A percentile compares a stretch with the other conserved stretches of the same genome.
Evolutionary conservation across 2,329 filamentous ascomycete species (phyloP).

Genomic region (Aspergillus novoparasiticus): DNA sequence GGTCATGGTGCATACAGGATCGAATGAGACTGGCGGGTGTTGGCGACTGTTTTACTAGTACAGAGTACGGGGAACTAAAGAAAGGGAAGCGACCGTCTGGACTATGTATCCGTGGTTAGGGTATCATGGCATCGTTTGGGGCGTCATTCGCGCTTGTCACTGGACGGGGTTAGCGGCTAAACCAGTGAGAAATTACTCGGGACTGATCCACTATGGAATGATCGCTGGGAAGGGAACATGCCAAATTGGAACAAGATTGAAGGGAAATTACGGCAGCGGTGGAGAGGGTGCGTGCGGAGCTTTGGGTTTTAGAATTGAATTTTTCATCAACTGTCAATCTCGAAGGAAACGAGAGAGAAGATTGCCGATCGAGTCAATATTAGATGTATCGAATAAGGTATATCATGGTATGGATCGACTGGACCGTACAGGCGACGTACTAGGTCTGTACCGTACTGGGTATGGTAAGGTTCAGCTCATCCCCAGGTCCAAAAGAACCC

Average conservation of each 20-base stretch:
- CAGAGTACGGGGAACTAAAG: background rate
- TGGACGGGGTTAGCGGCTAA: background rate
- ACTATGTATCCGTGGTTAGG: background rate
- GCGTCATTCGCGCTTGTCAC: background rate
- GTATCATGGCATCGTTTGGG: background rate
- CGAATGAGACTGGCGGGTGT: background rate
- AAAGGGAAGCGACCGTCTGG: background rate
- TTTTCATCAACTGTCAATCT: background rate
- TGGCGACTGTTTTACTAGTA: background rate
- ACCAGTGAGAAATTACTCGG: background rate
- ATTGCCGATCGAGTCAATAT: background rate
- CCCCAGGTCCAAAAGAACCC: background rate
- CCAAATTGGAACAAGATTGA: background rate
- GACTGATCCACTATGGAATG: background rate
- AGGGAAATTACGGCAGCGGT: background rate
- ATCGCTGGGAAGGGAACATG: background rate
- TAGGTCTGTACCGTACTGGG: background rate
- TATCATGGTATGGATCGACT: no score
- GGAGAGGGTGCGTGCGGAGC: background rate
- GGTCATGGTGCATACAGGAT: constrained; percentile 1
- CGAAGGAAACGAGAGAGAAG: background rate
- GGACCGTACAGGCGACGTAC: no score
- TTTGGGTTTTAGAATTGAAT: background rate
- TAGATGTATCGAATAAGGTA: background rate
- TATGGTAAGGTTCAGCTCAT: background rate